Evolutionary conservation across 192 early-diverging fungal genomes (phyloP), one percentile per base, ranked within the genome.

Genomic region (Backusella sp.): DNA sequence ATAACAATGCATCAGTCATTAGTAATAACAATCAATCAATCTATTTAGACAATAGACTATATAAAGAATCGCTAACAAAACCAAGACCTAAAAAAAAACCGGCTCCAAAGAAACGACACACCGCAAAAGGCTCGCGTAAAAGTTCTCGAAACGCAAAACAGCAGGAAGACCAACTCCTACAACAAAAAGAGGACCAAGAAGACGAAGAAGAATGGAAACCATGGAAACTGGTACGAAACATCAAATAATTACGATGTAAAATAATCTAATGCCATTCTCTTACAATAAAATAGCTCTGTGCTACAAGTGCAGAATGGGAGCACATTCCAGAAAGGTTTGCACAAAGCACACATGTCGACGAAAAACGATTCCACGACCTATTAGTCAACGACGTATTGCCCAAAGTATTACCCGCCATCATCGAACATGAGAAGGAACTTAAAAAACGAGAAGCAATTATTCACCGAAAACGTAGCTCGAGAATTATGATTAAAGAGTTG

Each of bases 21-120:
- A 32, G 32, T 32, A 32, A 32, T 32, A 32, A 32, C 32, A 32
- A 32, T 32, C 32, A 32, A 32, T 32, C 32, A 3, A 32, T 32
- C 2, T 32, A 9, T 17, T n/a, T 74, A 93, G 92, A 94, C 72
- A 93, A 93, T 73, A 80, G 93, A 39, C 78, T 94, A 1, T 94
- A 92, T 73, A 81, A 83, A 73, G 89, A 94, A 78, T 72, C 72
- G 44, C 21, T 12, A 26, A 46, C 75, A 23, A 65, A 52, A 71
- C 76, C 49, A n/a, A 65, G 26, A 17, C 34, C 30, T 1, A 73
- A 73, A 11, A 36, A 62, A 62, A 36, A 67, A 15, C 72, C 78
- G 66, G 66, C 71, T 23, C 71, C 84, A 79, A 80, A 75, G 39
- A 81, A 73, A 37, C 68, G 59, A 3, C 15, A n/a, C 17, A n/a